Evolutionary conservation across 495 filamentous ascomycete genomes (phyloP).

Genomic region (Neurospora sp.): DNA sequence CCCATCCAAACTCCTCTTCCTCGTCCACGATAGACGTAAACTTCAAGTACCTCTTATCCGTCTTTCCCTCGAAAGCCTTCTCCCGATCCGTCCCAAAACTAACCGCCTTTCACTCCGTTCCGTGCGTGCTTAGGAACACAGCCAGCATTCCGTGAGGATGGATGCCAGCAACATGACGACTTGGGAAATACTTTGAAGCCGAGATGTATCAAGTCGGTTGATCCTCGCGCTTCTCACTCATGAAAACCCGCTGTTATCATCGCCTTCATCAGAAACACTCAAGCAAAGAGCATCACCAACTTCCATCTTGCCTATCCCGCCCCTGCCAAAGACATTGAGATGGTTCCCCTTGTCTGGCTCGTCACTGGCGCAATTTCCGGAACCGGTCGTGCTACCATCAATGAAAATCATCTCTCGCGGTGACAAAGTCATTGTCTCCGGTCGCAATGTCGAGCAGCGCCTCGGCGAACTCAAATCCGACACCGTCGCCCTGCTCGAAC

Average conservation of each 20-base stretch:
- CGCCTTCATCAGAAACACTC: neutral
- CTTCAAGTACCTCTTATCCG: neutral
- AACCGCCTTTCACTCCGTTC: conserved; percentile 8
- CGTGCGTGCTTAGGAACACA: neutral
- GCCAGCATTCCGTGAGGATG: neutral
- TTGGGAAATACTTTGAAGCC: neutral
- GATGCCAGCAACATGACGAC: neutral
- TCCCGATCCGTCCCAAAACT: conserved; percentile 14
- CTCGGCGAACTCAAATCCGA: conserved; percentile 12
- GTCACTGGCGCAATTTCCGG: conserved; percentile 23
- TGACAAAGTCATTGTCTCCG: conserved; percentile 37
- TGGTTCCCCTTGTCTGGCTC: conserved; percentile 16
- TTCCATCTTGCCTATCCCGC: neutral
- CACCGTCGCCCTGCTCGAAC: conserved; percentile 22
- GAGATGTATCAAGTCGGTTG: neutral
- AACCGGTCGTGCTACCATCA: conserved; percentile 23
- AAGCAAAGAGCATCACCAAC: neutral
- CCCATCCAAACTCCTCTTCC: neutral
- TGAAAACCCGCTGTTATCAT: neutral
- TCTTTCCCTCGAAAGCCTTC: conserved; percentile 1
- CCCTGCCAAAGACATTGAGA: neutral
- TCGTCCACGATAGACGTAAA: neutral
- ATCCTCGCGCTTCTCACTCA: neutral
- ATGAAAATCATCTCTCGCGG: conserved; percentile 33
- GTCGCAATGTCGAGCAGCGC: conserved; percentile 20